A percentile compares a stretch with the other conserved stretches of the same genome.
These are phyloP conservation scores for Boletus coccyginus DNA, from an alignment of 768 basidiomycete genomes.

Conservation along the genomic window DNA sequence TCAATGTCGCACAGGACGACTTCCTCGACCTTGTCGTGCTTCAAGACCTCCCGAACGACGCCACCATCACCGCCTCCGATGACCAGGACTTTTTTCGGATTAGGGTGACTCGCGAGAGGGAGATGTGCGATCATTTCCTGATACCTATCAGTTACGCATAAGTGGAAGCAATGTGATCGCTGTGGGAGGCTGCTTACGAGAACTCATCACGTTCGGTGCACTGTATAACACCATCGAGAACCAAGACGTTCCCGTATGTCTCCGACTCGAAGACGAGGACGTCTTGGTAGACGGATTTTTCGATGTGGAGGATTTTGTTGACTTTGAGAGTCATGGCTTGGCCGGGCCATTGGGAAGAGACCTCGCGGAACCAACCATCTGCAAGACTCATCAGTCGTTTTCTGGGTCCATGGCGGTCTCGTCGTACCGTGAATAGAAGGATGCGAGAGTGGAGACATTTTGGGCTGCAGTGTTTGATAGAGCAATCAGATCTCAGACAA, in stretches of 20 bases:
- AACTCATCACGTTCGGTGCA: slow-evolving; percentile 99
- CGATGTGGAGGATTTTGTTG: slow-evolving; percentile 90
- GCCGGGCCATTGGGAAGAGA: slow-evolving; percentile 94
- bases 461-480: neutral
- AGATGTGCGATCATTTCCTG: slow-evolving; percentile 99
- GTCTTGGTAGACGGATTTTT: slow-evolving; percentile 93
- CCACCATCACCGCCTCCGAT: slow-evolving; percentile 99
- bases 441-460: slow-evolving; percentile 58
- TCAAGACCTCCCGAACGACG: slow-evolving; percentile 95
- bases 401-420: slow-evolving; percentile 1
- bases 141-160: slow-evolving; percentile 52
- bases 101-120: slow-evolving; percentile 93
- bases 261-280: slow-evolving; percentile 96
- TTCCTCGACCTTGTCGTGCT: slow-evolving; percentile 85
- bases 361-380: slow-evolving; percentile 98
- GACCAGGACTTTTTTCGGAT: slow-evolving; percentile 93
- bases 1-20: slow-evolving; percentile 98
- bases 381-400: neutral
- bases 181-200: slow-evolving; percentile 60
- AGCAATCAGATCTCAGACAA: no score
- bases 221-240: slow-evolving; percentile 94
- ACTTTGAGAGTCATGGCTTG: slow-evolving; percentile 98
- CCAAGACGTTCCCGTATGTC: slow-evolving; percentile 95
- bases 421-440: slow-evolving; percentile 50
- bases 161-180: neutral